These are phyloP conservation scores for Crassisporium funariophilum DNA, from an alignment of 768 basidiomycete genomes.

Conservation along the genomic window DNA sequence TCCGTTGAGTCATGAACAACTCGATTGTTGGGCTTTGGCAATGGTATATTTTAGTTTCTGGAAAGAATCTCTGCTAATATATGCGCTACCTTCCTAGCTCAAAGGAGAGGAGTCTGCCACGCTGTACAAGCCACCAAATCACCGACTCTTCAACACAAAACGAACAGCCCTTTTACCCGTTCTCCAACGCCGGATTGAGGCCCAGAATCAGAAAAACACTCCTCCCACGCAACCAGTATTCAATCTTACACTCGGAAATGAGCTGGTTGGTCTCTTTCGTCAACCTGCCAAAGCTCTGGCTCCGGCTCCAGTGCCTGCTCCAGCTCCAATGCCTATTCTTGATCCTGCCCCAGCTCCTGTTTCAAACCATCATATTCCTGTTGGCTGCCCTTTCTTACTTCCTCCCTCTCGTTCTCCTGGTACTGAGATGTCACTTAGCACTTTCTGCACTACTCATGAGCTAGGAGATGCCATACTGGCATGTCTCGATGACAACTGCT, in stretches of 20 bases:
- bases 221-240: too few species aligned
- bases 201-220: not conserved
- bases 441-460: not conserved
- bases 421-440: not conserved
- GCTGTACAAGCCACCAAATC: not conserved
- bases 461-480: not conserved
- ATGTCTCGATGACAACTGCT: not conserved
- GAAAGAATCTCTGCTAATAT: not conserved
- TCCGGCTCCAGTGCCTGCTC: too few species aligned
- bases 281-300: too few species aligned
- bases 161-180: not conserved
- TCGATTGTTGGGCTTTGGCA: constrained; percentile 10
- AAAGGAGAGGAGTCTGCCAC: not conserved
- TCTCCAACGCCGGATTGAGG: not conserved
- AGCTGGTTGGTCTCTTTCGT: too few species aligned
- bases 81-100: not conserved
- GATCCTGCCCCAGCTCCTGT: not conserved
- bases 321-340: not conserved
- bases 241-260: too few species aligned
- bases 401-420: not conserved
- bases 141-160: not conserved
- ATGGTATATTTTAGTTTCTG: constrained; percentile 3
- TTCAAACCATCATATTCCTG: not conserved
- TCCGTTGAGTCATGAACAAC: constrained; percentile 6
- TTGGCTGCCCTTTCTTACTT: not conserved